Conservation (phyloP, 1,284 basidiomycete genomes). For the Psilocybe mexicana region DNA sequence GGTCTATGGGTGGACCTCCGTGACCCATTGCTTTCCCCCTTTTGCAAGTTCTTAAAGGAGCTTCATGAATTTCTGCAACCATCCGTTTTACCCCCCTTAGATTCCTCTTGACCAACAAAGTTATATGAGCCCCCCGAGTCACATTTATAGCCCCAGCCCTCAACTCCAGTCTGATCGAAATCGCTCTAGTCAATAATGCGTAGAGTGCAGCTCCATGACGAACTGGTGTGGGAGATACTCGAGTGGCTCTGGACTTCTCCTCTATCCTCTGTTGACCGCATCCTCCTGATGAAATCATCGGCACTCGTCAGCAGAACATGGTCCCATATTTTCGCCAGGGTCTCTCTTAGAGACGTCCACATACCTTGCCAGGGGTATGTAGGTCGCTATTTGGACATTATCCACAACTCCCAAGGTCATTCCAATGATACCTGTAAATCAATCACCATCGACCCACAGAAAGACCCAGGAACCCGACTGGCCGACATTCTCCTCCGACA, state of each 20-base stretch:
- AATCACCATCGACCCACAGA: conserved; percentile 15
- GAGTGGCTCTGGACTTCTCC: conserved; percentile 26
- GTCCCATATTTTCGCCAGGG: conserved; percentile 24
- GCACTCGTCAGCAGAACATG: conserved; percentile 26
- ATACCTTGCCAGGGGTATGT: conserved; percentile 29
- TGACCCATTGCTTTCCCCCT: neutral
- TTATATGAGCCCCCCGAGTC: neutral
- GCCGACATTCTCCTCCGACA: conserved; percentile 5
- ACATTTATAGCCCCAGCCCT: neutral
- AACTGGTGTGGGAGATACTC: conserved; percentile 30
- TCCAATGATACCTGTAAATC: conserved; percentile 21
- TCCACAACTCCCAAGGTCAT: conserved; percentile 16
- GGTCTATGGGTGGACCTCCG: too few relatives aligned
- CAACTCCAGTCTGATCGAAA: too few relatives aligned
- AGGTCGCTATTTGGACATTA: conserved; percentile 23
- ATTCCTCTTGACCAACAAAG: neutral
- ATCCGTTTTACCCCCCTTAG: neutral
- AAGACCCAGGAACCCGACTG: neutral
- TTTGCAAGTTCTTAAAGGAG: neutral
- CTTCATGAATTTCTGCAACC: neutral
- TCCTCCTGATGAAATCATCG: conserved; percentile 30
- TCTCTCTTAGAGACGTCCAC: conserved; percentile 28
- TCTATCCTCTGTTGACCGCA: conserved; percentile 26
- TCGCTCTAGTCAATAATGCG: neutral
- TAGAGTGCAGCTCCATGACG: conserved; percentile 7